Percentiles rank a stretch among this genome's conserved stretches.
Conservation (phyloP, 2,329 filamentous ascomycete genomes). For the Drechslerella coelobrocha region DNA sequence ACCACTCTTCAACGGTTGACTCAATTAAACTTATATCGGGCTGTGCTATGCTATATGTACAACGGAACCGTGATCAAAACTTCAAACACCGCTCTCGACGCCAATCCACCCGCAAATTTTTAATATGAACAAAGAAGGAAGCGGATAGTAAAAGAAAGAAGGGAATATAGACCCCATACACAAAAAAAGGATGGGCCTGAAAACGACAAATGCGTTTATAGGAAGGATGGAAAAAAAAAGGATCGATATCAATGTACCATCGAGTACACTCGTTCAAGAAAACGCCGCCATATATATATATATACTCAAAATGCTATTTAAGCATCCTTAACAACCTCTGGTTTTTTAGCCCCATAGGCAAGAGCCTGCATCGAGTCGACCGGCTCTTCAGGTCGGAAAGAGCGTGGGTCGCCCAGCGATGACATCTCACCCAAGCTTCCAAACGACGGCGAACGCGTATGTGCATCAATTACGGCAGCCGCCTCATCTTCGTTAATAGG, state of each 20-base stretch:
- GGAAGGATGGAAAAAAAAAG: too few relatives aligned
- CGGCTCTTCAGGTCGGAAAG: slow-evolving; percentile 3
- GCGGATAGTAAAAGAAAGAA: too few relatives aligned
- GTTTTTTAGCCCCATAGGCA: slow-evolving; percentile 23
- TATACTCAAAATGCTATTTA: too few relatives aligned
- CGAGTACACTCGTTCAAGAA: too few relatives aligned
- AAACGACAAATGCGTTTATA: too few relatives aligned
- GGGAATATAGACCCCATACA: too few relatives aligned
- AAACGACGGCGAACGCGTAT: slow-evolving; percentile 7
- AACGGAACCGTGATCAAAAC: background rate
- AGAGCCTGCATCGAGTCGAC: slow-evolving; percentile 31
- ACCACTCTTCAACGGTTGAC: too few relatives aligned
- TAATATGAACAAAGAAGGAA: slow-evolving; percentile 9
- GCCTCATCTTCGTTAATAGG: slow-evolving; percentile 38
- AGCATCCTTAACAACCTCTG: too few relatives aligned
- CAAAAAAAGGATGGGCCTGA: too few relatives aligned
- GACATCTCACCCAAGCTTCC: slow-evolving; percentile 26
- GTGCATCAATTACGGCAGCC: slow-evolving; percentile 16
- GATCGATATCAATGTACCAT: background rate
- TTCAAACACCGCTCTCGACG: slow-evolving; percentile 13
- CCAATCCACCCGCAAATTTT: slow-evolving; percentile 1
- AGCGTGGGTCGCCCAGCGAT: slow-evolving; percentile 24
- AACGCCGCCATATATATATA: too few relatives aligned
- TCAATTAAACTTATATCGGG: slow-evolving; percentile 9
- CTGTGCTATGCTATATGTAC: slow-evolving; percentile 22